Evolutionary conservation across 768 basidiomycete genomes (phyloP).

Genomic region (Termitomyces heimii): DNA sequence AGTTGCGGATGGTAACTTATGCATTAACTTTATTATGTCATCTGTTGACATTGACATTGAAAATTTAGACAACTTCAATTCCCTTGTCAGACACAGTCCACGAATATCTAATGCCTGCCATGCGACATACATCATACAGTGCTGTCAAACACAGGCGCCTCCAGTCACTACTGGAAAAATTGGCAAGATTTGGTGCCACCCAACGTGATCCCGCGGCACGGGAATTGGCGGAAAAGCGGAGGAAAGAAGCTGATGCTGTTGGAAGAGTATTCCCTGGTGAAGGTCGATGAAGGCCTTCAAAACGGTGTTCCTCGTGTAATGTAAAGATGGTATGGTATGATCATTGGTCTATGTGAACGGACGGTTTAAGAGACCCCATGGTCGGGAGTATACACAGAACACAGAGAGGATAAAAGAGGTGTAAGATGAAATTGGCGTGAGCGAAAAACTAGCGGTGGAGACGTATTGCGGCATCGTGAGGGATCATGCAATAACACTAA

Average conservation of each 20-base stretch:
- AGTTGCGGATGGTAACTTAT: conserved; percentile 68
- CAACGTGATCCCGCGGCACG: conserved; percentile 54
- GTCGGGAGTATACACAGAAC: conserved; percentile 25
- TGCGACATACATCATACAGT: conserved; percentile 61
- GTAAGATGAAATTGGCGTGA: conserved; percentile 29
- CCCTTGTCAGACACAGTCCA: conserved; percentile 68
- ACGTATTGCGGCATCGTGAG: conserved; percentile 52
- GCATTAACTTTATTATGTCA: conserved; percentile 8
- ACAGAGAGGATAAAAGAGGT: conserved; percentile 21
- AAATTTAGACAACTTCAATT: conserved; percentile 59
- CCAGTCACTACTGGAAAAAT: conserved; percentile 72
- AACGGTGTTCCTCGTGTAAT: conserved; percentile 2
- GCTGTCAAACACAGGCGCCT: conserved; percentile 67
- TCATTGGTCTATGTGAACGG: conserved; percentile 30
- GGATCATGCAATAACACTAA: conserved; percentile 54
- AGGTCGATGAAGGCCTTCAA: conserved; percentile 33
- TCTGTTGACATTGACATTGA: neutral
- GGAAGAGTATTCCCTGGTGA: conserved; percentile 71
- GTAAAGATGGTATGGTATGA: conserved; percentile 15
- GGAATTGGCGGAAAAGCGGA: conserved; percentile 65
- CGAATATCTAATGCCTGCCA: conserved; percentile 69
- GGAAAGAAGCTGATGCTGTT: conserved; percentile 74
- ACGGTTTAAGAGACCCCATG: conserved; percentile 22
- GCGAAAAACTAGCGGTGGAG: conserved; percentile 37
- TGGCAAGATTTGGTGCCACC: conserved; percentile 59